Base-by-base conservation (phyloP, 2,329 filamentous ascomycete species). In the Bretziella fagacearum region DNA sequence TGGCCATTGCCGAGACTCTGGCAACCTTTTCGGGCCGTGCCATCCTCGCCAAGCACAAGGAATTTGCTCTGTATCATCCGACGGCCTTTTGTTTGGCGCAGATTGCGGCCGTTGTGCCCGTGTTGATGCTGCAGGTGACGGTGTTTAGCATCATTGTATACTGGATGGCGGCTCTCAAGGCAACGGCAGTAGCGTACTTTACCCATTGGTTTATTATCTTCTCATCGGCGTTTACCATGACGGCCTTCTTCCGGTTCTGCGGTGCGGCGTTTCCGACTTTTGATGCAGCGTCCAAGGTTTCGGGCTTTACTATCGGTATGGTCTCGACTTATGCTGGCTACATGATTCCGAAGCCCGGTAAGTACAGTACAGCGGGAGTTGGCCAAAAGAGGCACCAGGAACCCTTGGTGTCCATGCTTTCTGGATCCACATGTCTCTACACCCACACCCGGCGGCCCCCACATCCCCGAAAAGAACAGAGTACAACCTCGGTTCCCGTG, bases 1-100 rank as follows among this genome's bases (percentile, higher is more conserved):
- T 81, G 1, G 68, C 75, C 18, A 74, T 82, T 66, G 70, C 75
- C 1, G 79, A 84, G 57, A 77, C 83, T 1, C 77, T 70, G 0
- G 68, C 3, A 66, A 78, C 44, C 7, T 45, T 45, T 17, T 35
- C 30, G 5, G 32, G 29, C 13, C 43, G 43, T 10, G 20, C 43
- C 13, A 35, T 45, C 13, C 22, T 45, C 8, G 29, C 29, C 11
- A 45, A 45, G 18, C 43, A 45, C 22, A 45, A 45, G 30, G 32
- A 36, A 17, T 45, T 35, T 25, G 30, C 30, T 15, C n/a, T 45
- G 10, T 45, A 35, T 15, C 43, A 36, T 7, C 43, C 43, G 6
- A 23, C 43, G 3, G 43, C 30, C 3, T 36, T 35, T 22, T 45
- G 30, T 20, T 11, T 45, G 5, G 43, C 43, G 11, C 43, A 26